Conservation (phyloP, 805 yeast species). For the Sungouiozyma intestinalis region DNA sequence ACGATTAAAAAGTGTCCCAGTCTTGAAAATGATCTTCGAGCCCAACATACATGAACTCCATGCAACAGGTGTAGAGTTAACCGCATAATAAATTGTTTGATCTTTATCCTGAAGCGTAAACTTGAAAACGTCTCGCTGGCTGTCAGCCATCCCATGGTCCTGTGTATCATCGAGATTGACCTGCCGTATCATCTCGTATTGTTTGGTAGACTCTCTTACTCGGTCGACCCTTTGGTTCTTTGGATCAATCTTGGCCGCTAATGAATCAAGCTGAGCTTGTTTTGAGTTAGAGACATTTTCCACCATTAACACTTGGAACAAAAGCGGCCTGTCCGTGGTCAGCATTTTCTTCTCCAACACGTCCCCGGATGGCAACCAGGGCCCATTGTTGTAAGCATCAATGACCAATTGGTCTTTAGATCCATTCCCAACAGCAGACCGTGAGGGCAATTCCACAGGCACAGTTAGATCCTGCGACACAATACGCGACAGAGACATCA, state of each 20-base stretch:
- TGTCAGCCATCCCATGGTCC: slow-evolving; percentile 2
- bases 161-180: slow-evolving; percentile 36
- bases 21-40: slow-evolving; percentile 42
- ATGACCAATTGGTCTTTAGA: slow-evolving; percentile 11
- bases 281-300: slow-evolving; percentile 44
- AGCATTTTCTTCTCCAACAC: slow-evolving; percentile 12
- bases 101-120: slow-evolving; percentile 45
- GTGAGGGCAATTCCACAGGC: slow-evolving; percentile 4
- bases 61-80: slow-evolving; percentile 43
- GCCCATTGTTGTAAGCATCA: slow-evolving; percentile 12
- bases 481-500: slow-evolving; percentile 10
- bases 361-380: slow-evolving; percentile 10
- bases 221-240: slow-evolving; percentile 53
- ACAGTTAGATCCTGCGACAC: slow-evolving; percentile 20
- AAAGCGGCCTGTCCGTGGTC: slow-evolving; percentile 18
- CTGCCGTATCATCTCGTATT: slow-evolving; percentile 34
- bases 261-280: slow-evolving; percentile 44
- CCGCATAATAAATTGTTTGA: slow-evolving; percentile 45
- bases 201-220: slow-evolving; percentile 19
- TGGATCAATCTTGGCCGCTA: slow-evolving; percentile 43
- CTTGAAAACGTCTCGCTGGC: slow-evolving; percentile 32
- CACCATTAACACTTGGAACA: slow-evolving; percentile 48
- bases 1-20: slow-evolving; percentile 37
- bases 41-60: slow-evolving; percentile 47
- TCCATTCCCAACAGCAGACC: slow-evolving; percentile 2